Evolutionary conservation across 352 stramenopile species (phyloP).

Genomic region (Globisporangium polare): DNA sequence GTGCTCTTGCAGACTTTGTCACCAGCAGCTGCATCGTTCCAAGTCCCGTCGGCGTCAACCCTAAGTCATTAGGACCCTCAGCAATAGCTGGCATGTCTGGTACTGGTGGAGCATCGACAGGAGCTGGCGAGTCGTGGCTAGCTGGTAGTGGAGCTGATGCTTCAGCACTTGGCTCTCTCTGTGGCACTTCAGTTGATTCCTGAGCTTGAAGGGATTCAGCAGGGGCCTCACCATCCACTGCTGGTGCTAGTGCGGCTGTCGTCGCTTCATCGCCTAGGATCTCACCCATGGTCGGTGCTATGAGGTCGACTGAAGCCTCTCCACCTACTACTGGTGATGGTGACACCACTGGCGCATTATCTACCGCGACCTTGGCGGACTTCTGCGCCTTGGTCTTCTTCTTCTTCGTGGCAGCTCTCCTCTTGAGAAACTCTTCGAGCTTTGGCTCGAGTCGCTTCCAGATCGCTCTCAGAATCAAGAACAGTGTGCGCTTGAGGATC

Average conservation of each 20-base stretch:
- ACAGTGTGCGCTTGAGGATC: slow-evolving; percentile 38
- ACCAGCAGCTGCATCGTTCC: slow-evolving; percentile 2
- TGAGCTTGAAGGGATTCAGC: neutral
- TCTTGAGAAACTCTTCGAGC: slow-evolving; percentile 3
- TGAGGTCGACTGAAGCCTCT: slow-evolving; percentile 2
- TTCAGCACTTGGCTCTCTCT: neutral
- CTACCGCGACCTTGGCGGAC: slow-evolving; percentile 38
- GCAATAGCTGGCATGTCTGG: neutral
- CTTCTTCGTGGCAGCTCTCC: neutral
- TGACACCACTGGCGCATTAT: slow-evolving; percentile 12
- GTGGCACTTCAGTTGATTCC: neutral
- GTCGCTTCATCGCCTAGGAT: neutral
- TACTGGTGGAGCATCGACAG: neutral
- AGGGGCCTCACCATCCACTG: neutral
- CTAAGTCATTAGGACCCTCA: neutral
- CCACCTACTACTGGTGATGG: neutral
- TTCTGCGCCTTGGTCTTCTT: slow-evolving; percentile 13
- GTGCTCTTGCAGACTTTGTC: neutral
- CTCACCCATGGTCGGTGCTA: neutral
- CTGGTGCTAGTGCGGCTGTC: neutral
- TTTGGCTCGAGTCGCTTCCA: slow-evolving; percentile 28
- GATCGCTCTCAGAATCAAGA: slow-evolving; percentile 24
- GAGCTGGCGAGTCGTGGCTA: neutral
- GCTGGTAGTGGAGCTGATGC: too few relatives aligned
- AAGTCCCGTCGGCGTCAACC: neutral